Evolutionary conservation across 805 yeast species (phyloP).

Genomic region (Cyberlindnera japonica): DNA sequence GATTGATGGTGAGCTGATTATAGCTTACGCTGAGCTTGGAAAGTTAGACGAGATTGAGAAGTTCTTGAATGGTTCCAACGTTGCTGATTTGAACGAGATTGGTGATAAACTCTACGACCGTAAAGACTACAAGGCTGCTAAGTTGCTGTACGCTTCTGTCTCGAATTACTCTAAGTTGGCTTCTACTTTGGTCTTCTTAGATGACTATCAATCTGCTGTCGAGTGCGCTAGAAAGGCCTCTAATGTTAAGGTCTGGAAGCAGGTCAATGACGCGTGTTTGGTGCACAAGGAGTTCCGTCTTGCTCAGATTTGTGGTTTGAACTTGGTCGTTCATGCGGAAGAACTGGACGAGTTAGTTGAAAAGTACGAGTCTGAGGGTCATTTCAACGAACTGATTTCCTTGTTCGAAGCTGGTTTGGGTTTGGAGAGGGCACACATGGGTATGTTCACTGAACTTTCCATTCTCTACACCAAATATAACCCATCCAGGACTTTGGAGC

Average conservation of each 20-base stretch:
- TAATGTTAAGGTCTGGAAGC: slow-evolving; percentile 91
- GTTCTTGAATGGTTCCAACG: slow-evolving; percentile 81
- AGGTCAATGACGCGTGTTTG: slow-evolving; percentile 94
- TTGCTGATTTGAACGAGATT: slow-evolving; percentile 85
- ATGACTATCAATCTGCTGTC: slow-evolving; percentile 94
- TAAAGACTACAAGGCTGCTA: slow-evolving; percentile 88
- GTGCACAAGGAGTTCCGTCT: slow-evolving; percentile 91
- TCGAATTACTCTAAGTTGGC: slow-evolving; percentile 96
- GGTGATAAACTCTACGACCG: slow-evolving; percentile 87
- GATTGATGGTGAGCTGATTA: slow-evolving; percentile 87
- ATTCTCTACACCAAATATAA: slow-evolving; percentile 84
- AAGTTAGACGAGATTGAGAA: slow-evolving; percentile 77
- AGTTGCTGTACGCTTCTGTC: slow-evolving; percentile 75
- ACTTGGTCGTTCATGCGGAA: slow-evolving; percentile 95
- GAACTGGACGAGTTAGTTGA: slow-evolving; percentile 86
- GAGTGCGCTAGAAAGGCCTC: slow-evolving; percentile 99
- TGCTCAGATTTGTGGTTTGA: slow-evolving; percentile 98
- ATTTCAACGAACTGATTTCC: slow-evolving; percentile 86
- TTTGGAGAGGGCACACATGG: slow-evolving; percentile 98
- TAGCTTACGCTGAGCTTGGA: slow-evolving; percentile 79
- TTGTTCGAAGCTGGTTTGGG: slow-evolving; percentile 94
- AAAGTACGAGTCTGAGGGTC: slow-evolving; percentile 85
- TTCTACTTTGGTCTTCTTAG: slow-evolving; percentile 88
- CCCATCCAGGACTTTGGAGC: slow-evolving; percentile 91
- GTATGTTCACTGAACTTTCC: slow-evolving; percentile 97